Evolutionary conservation across 2,329 filamentous ascomycete species (phyloP), one percentile per base, ranked within the genome.

Genomic region (Neophaeococcomyces mojaviensis): DNA sequence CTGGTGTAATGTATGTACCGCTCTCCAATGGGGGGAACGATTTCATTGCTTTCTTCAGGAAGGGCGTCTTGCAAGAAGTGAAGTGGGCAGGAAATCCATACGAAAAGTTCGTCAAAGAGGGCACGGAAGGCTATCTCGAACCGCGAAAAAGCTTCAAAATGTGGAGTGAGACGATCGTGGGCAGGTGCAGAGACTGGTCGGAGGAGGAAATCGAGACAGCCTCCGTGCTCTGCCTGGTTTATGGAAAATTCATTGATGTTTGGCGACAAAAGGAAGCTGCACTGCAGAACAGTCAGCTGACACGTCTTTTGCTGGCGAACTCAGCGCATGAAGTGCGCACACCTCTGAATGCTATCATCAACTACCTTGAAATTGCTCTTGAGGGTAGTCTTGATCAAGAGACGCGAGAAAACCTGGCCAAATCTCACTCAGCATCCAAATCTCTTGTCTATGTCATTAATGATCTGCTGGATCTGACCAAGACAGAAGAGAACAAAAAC

Each of bases 401-500:
- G 59, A 94, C 86, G 0, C 74, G 89, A 16, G 88, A 95, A 4
- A 94, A 92, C 26, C 69, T 95, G 4, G 76, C 84, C 1, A 84
- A 81, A 55, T 94, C 88, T 1, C 86, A 95, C 60, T 94, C 88
- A 0, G 88, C 88, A 3, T 95, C 88, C 0, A 94, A 94, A 59
- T 94, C 88, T 0, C 69, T 95, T 20, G 90, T 95, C 3, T 94
- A 94, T 60, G 88, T 94, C 8, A 95, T 95, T 67, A 95, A 95
- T 54, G 88, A 95, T 61, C 71, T 95, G 1, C 71, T 95, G 1
- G 88, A 95, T 59, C 69, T 95, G 24, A 94, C 89, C 1, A 92
- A 94, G 59, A 84, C 85, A 0, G 88, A 94, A 61, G 84, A 89
- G 61, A 88, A 88, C 0, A 82, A 83, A 39, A 76, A 81, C 1